Conservation (phyloP, 1,284 basidiomycete species). For the Grifola frondosa region DNA sequence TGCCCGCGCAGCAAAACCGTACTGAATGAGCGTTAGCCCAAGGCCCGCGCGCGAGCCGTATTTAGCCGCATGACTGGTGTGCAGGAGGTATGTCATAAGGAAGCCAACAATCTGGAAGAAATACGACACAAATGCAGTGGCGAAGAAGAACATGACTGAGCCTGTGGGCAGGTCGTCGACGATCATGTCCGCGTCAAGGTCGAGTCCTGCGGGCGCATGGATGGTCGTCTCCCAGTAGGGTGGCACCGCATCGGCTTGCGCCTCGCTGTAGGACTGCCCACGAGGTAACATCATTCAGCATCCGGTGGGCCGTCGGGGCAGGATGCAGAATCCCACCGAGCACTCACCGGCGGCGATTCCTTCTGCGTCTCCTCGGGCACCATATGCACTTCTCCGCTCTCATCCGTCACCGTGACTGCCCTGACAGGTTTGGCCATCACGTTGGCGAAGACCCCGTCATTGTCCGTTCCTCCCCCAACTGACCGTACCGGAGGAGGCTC, state of each 20-base stretch:
- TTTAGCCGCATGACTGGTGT: slow-evolving; percentile 94
- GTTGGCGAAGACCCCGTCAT: slow-evolving; percentile 97
- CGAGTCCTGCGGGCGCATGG: slow-evolving; percentile 61
- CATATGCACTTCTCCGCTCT: slow-evolving; percentile 63
- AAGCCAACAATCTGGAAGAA: slow-evolving; percentile 98
- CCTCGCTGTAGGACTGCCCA: slow-evolving; percentile 79
- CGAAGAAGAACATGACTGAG: slow-evolving; percentile 65
- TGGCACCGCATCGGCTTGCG: slow-evolving; percentile 89
- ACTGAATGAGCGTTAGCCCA: slow-evolving; percentile 92
- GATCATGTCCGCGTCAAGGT: slow-evolving; percentile 62
- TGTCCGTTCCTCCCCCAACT: slow-evolving; percentile 79
- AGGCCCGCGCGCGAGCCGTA: slow-evolving; percentile 93
- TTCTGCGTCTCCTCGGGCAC: slow-evolving; percentile 82
- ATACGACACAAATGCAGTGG: slow-evolving; percentile 85
- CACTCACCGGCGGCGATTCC: slow-evolving; percentile 80
- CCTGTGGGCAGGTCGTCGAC: slow-evolving; percentile 77
- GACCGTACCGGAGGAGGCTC: slow-evolving; percentile 26
- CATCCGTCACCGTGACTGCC: slow-evolving; percentile 43
- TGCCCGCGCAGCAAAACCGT: slow-evolving; percentile 62
- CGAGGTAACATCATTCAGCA: slow-evolving; percentile 1
- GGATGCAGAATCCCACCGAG: background rate
- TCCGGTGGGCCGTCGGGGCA: background rate
- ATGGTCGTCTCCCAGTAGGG: slow-evolving; percentile 98
- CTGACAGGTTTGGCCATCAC: slow-evolving; percentile 85
- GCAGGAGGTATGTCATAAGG: slow-evolving; percentile 89